These are phyloP conservation scores for Dioszegia crocea DNA, from an alignment of 768 basidiomycete species.

Conservation along the genomic window DNA sequence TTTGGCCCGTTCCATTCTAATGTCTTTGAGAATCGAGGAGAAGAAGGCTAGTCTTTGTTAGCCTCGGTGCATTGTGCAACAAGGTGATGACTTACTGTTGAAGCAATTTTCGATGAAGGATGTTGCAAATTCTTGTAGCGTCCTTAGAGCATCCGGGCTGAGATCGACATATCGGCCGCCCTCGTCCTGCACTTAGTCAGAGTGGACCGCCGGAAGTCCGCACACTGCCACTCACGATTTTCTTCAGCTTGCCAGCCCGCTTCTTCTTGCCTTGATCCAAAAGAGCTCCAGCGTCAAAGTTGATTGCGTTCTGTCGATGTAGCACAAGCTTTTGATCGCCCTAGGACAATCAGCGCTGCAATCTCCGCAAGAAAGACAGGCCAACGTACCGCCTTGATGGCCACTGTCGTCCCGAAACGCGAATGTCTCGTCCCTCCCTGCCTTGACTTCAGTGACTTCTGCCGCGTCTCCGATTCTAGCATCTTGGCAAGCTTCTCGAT, in stretches of 20 bases:
- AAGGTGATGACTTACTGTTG: slow-evolving; percentile 62
- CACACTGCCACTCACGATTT: slow-evolving; percentile 19
- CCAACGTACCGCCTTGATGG: slow-evolving; percentile 59
- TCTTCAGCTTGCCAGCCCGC: slow-evolving; percentile 27
- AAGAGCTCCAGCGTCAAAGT: slow-evolving; percentile 49
- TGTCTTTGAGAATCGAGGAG: slow-evolving; percentile 78
- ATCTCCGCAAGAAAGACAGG: neutral
- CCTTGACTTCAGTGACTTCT: slow-evolving; percentile 59
- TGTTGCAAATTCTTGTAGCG: slow-evolving; percentile 64
- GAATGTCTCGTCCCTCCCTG: slow-evolving; percentile 75
- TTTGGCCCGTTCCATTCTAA: slow-evolving; percentile 83
- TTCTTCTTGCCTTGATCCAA: slow-evolving; percentile 45
- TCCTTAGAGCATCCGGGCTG: slow-evolving; percentile 47
- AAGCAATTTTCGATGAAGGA: slow-evolving; percentile 78
- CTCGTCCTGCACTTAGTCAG: slow-evolving; percentile 34
- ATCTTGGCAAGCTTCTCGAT: slow-evolving; percentile 62
- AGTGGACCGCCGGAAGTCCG: neutral
- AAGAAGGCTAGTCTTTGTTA: slow-evolving; percentile 65
- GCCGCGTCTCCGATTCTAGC: slow-evolving; percentile 69
- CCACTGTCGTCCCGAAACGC: slow-evolving; percentile 91
- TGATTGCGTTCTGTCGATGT: slow-evolving; percentile 78
- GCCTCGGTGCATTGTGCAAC: neutral
- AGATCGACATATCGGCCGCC: slow-evolving; percentile 29
- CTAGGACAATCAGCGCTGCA: slow-evolving; percentile 19
- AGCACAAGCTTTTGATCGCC: slow-evolving; percentile 58